Percentiles rank a stretch among this genome's conserved stretches.
These are phyloP conservation scores for Ceratocystis eucalypticola DNA, from an alignment of 2,329 filamentous ascomycete species.

Conservation along the genomic window DNA sequence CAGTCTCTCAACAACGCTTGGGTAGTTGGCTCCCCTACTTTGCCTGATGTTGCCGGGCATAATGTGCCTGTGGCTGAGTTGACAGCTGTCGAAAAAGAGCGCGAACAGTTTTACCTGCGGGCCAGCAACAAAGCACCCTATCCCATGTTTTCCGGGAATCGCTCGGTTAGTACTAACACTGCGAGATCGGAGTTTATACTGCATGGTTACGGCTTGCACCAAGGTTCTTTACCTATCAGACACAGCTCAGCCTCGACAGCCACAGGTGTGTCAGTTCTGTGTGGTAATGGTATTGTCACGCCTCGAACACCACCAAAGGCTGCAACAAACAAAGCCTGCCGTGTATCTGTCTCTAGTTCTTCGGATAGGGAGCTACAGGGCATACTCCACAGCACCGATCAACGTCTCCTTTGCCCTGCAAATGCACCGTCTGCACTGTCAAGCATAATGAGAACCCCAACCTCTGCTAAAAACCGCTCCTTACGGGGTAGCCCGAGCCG, in stretches of 20 bases:
- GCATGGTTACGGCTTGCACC: not conserved
- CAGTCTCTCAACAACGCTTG: not conserved
- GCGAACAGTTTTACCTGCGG: conserved; percentile 12
- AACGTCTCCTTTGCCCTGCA: conserved; percentile 28
- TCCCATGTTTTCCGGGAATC: conserved; percentile 15
- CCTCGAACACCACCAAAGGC: conserved; percentile 6
- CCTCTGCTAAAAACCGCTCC: conserved; percentile 9
- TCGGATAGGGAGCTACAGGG: conserved; percentile 37
- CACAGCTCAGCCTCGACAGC: not conserved
- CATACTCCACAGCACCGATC: conserved; percentile 41
- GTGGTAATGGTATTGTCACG: not conserved
- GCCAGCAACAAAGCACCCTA: conserved; percentile 8
- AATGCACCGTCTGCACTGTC: conserved; percentile 11
- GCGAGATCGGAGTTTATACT: not conserved
- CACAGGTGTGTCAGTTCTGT: not conserved
- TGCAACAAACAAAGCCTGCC: not conserved
- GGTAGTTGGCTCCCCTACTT: conserved; percentile 13
- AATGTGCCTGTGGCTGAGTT: not conserved
- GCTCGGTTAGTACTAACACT: not conserved
- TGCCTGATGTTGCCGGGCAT: conserved; percentile 11
- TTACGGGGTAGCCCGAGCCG: conserved; percentile 11
- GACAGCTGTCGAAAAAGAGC: conserved; percentile 10
- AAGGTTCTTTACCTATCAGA: not conserved
- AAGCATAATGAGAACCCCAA: conserved; percentile 13
- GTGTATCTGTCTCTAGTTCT: not conserved